These are phyloP conservation scores for Coemansia sp. DNA, from an alignment of 192 early-diverging fungal genomes.

Conservation along the genomic window DNA sequence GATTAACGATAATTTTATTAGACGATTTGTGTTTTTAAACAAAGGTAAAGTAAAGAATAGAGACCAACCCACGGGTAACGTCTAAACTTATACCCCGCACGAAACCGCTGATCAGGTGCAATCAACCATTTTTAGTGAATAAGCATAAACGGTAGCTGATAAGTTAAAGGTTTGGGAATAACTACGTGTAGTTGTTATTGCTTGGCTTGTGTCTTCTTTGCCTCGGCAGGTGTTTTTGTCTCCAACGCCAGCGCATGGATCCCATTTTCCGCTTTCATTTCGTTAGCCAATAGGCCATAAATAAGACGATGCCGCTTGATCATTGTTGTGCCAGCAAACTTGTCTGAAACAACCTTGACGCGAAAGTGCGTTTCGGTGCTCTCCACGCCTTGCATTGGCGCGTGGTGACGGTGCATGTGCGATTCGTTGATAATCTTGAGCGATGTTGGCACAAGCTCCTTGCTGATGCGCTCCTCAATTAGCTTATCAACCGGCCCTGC, in stretches of 20 bases:
- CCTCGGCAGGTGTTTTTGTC: constrained; percentile 65
- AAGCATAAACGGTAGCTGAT: neutral
- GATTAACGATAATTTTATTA: too few relatives aligned
- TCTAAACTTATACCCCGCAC: too few relatives aligned
- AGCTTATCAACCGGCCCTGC: constrained; percentile 19
- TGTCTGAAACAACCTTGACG: constrained; percentile 68
- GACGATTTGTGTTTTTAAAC: too few relatives aligned
- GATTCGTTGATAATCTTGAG: constrained; percentile 80
- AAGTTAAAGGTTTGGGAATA: neutral
- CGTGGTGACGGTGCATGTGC: constrained; percentile 76
- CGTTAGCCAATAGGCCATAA: too few relatives aligned
- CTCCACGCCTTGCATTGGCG: constrained; percentile 75
- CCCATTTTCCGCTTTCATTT: constrained; percentile 70
- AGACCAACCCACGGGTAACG: too few relatives aligned
- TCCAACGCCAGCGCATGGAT: constrained; percentile 77
- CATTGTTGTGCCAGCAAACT: constrained; percentile 53
- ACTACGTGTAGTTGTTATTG: neutral
- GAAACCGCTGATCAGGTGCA: constrained; percentile 8
- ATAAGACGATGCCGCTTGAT: constrained; percentile 68
- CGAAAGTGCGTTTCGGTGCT: constrained; percentile 83
- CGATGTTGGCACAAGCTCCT: constrained; percentile 56
- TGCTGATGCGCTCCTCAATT: constrained; percentile 31
- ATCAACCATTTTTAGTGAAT: neutral
- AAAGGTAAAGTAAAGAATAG: too few relatives aligned
- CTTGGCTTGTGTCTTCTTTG: constrained; percentile 61